These are phyloP conservation scores for Chrysoporthe deuterocubensis DNA, from an alignment of 2,329 filamentous ascomycete genomes.

Conservation along the genomic window DNA sequence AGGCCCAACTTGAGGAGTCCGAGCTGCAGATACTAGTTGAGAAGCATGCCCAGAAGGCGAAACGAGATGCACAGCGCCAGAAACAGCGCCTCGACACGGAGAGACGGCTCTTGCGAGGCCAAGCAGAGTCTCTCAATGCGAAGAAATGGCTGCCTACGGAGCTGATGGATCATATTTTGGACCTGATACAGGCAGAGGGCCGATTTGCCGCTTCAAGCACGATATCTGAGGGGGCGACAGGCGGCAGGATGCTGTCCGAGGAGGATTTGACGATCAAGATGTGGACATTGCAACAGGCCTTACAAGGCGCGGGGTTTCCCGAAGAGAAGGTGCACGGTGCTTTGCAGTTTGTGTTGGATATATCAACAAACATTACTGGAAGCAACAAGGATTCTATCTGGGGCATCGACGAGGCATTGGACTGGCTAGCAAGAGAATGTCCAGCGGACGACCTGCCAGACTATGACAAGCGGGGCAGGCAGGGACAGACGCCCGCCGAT, in stretches of 20 bases:
- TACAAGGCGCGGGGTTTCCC: constrained; percentile 72
- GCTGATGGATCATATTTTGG: constrained; percentile 75
- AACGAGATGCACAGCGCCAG: constrained; percentile 78
- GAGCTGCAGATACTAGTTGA: constrained; percentile 88
- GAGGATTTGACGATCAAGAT: constrained; percentile 79
- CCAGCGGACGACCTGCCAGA: constrained; percentile 69
- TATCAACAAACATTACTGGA: constrained; percentile 63
- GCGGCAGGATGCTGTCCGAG: constrained; percentile 65
- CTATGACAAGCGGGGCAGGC: constrained; percentile 61
- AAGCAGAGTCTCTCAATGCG: constrained; percentile 73
- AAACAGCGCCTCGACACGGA: constrained; percentile 82
- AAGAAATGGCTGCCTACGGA: constrained; percentile 82
- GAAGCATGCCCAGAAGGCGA: constrained; percentile 77
- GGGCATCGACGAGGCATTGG: constrained; percentile 85
- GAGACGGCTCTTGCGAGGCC: constrained; percentile 76
- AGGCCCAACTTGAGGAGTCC: constrained; percentile 85
- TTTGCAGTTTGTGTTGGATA: constrained; percentile 68
- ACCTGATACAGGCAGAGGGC: constrained; percentile 70
- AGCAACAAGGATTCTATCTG: constrained; percentile 71
- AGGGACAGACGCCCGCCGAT: constrained; percentile 47
- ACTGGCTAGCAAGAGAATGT: constrained; percentile 87
- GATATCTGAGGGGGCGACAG: constrained; percentile 47
- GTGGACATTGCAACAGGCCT: constrained; percentile 80
- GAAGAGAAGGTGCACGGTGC: constrained; percentile 64
- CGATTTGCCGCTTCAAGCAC: constrained; percentile 59